These are phyloP conservation scores for Talaromyces stipitatus DNA, from an alignment of 495 filamentous ascomycete genomes.

Conservation along the genomic window DNA sequence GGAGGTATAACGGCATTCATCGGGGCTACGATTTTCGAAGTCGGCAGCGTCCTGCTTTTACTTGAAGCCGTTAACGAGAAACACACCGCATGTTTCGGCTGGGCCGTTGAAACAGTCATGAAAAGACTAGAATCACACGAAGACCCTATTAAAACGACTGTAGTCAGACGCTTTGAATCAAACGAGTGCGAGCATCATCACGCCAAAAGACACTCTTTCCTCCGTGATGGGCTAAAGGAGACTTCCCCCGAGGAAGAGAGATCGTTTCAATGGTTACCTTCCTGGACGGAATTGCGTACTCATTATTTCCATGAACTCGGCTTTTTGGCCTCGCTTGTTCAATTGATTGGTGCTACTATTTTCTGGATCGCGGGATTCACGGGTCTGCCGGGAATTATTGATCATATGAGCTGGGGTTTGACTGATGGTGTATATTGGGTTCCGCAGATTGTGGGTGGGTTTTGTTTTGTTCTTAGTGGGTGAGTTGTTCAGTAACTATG, in stretches of 20 bases:
- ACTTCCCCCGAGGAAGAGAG: conserved; percentile 7
- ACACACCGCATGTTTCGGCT: conserved; percentile 60
- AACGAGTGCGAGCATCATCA: conserved; percentile 49
- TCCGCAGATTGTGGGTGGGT: conserved; percentile 60
- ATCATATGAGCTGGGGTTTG: conserved; percentile 33
- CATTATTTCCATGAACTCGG: conserved; percentile 64
- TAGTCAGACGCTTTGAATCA: conserved; percentile 20
- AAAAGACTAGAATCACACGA: conserved; percentile 18
- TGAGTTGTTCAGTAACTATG: conserved; percentile 1
- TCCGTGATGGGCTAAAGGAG: conserved; percentile 17
- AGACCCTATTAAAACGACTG: conserved; percentile 1
- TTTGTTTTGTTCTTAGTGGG: conserved; percentile 52
- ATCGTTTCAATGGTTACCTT: conserved; percentile 56
- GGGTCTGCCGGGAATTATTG: conserved; percentile 50
- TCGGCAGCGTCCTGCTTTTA: conserved; percentile 57
- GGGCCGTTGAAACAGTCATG: conserved; percentile 51
- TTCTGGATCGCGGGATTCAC: conserved; percentile 62
- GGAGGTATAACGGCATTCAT: conserved; percentile 61
- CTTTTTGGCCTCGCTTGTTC: conserved; percentile 55
- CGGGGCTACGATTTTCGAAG: conserved; percentile 62
- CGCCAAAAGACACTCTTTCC: conserved; percentile 38
- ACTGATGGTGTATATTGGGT: conserved; percentile 58
- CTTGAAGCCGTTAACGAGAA: conserved; percentile 65
- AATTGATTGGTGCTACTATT: conserved; percentile 56
- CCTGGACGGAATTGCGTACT: conserved; percentile 43